Base-by-base conservation (phyloP, 192 early-diverging fungal genomes). In the Mortierella claussenii region DNA sequence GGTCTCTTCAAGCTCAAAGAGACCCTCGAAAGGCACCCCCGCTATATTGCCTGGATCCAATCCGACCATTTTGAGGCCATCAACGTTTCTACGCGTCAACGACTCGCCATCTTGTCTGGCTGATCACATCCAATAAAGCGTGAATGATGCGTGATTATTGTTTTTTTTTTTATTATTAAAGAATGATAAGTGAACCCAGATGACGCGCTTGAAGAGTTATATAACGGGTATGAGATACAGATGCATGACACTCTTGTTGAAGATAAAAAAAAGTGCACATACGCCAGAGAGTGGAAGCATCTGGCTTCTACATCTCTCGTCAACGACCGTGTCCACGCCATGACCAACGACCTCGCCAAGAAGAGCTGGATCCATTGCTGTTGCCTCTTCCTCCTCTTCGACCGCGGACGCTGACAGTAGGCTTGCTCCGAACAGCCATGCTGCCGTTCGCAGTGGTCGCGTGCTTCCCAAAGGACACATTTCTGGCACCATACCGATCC, bases 401-500 rank as follows among this genome's bases (percentile, higher is more conserved):
- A 32, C 50, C 55, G 24, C 36, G 47, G 21, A 44, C 24, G 15
- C 57, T 21, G 65, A n/a, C n/a, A 11, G 68, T 69, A n/a, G 68
- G 68, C 27, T 69, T 69, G 52, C 68, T 69, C 13, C 68, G 68
- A 28, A 69, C 40, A 1, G 68, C 68, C 68, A 69, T 53, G 24
- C 68, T 69, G 13, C 68, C 68, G 18, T 69, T 69, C 7, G 58
- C 68, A 15, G 68, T 69, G 8, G 59, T 56, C 4, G 68, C 50
- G n/a, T 36, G 42, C 0, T 50, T 46, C 33, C 66, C 66, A 53
- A 68, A 68, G 3, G 55, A 24, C 17, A 50, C 12, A 3, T 13
- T 47, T n/a, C 54, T 45, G 0, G 50, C 58, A 5, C 58, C 58
- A 44, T 49, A 60, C 26, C 31, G 28, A 28, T 65, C 50, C 10